Evolutionary conservation across 495 filamentous ascomycete species (phyloP).

Genomic region (Haplographium delicatum): DNA sequence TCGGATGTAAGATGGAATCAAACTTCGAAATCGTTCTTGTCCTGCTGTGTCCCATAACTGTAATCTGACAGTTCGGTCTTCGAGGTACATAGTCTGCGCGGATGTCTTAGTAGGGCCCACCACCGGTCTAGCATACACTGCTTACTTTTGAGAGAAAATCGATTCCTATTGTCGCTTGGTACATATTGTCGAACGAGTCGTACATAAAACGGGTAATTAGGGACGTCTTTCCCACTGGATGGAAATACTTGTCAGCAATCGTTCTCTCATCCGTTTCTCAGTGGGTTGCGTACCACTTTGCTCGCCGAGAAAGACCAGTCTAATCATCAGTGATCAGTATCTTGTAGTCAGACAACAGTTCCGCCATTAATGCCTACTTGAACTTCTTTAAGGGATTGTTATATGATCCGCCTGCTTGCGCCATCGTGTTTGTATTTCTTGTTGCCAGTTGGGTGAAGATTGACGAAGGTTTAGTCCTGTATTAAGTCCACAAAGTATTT

Average conservation of each 20-base stretch:
- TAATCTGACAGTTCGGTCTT: conserved; percentile 94
- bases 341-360: conserved; percentile 18
- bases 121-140: not conserved
- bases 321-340: conserved; percentile 33
- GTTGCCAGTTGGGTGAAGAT: conserved; percentile 7
- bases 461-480: not conserved
- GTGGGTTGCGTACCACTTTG: conserved; percentile 76
- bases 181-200: conserved; percentile 99
- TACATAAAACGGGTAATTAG: conserved; percentile 99
- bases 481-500: not conserved
- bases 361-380: conserved; percentile 60
- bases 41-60: conserved; percentile 99
- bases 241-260: not conserved
- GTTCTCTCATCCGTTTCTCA: conserved; percentile 3
- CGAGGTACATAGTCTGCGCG: conserved; percentile 92
- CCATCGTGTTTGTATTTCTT: conserved; percentile 40
- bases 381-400: conserved; percentile 99
- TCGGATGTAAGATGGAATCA: conserved; percentile 97
- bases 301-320: conserved; percentile 94
- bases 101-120: conserved; percentile 14
- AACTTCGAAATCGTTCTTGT: conserved; percentile 91
- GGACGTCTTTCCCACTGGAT: conserved; percentile 91
- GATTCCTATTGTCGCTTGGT: conserved; percentile 98
- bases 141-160: conserved; percentile 95
- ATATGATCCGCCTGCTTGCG: conserved; percentile 66